Conservation (phyloP, 1,284 basidiomycete genomes). For the Bjerkandera adusta region DNA sequence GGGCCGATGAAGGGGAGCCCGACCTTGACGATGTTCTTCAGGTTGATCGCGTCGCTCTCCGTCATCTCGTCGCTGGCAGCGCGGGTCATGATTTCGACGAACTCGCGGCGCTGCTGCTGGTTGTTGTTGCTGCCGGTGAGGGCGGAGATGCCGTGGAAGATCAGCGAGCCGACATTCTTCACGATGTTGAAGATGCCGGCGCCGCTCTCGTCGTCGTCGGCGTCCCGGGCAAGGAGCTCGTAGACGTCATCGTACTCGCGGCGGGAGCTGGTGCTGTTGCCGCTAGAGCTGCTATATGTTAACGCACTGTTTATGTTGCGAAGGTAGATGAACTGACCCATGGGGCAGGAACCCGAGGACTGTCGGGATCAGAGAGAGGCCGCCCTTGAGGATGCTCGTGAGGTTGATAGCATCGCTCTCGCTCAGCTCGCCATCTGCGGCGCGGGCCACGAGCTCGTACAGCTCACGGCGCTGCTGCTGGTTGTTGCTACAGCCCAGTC, state of each 20-base stretch:
- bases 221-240: neutral
- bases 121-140: constrained; percentile 1
- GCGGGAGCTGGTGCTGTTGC: constrained; percentile 2
- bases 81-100: constrained; percentile 4
- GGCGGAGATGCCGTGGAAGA: neutral
- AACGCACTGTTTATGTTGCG: too few species aligned
- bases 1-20: too few species aligned
- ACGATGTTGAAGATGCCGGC: neutral
- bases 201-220: constrained; percentile 3
- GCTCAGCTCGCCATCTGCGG: too few species aligned
- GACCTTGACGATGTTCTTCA: too few species aligned
- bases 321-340: too few species aligned
- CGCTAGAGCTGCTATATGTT: too few species aligned
- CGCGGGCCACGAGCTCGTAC: neutral
- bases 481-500: neutral
- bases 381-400: too few species aligned
- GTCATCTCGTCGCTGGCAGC: neutral
- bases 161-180: neutral
- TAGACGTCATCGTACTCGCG: constrained; percentile 2
- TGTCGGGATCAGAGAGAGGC: too few species aligned
- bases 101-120: constrained; percentile 9
- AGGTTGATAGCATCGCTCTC: too few species aligned
- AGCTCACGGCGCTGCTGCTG: neutral
- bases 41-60: too few species aligned
- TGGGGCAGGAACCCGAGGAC: too few species aligned